Conservation (phyloP, 352 stramenopile species). For the Albugo candida region DNA sequence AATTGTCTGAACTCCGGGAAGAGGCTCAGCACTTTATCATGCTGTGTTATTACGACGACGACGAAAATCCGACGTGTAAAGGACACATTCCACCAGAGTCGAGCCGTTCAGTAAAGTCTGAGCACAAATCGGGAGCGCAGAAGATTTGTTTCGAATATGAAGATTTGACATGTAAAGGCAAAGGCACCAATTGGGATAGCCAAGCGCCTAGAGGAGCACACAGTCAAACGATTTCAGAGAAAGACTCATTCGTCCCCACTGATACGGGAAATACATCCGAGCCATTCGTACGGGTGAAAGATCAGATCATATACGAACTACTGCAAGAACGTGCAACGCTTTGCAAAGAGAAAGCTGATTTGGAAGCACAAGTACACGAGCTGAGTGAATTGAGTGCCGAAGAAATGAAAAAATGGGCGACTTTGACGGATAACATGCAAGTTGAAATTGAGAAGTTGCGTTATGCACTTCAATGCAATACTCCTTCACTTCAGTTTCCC, state of each 20-base stretch:
- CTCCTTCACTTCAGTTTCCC: too few relatives aligned
- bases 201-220: background rate
- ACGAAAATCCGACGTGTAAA: too few relatives aligned
- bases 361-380: constrained; percentile 35
- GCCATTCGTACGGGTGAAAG: constrained; percentile 29
- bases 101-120: too few relatives aligned
- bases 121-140: too few relatives aligned
- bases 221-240: too few relatives aligned
- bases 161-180: constrained; percentile 11
- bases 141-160: constrained; percentile 20
- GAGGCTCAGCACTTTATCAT: too few relatives aligned
- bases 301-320: constrained; percentile 71
- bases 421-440: constrained; percentile 69
- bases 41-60: too few relatives aligned
- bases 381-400: constrained; percentile 46
- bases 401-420: constrained; percentile 70
- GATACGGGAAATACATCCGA: background rate
- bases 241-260: background rate
- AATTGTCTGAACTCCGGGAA: too few relatives aligned
- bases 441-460: constrained; percentile 47
- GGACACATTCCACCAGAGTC: too few relatives aligned
- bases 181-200: background rate
- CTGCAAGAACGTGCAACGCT: constrained; percentile 39
- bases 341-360: constrained; percentile 22
- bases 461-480: background rate